These are phyloP conservation scores for Neofusicoccum sp. DNA, from an alignment of 2,329 filamentous ascomycete genomes.

Conservation along the genomic window DNA sequence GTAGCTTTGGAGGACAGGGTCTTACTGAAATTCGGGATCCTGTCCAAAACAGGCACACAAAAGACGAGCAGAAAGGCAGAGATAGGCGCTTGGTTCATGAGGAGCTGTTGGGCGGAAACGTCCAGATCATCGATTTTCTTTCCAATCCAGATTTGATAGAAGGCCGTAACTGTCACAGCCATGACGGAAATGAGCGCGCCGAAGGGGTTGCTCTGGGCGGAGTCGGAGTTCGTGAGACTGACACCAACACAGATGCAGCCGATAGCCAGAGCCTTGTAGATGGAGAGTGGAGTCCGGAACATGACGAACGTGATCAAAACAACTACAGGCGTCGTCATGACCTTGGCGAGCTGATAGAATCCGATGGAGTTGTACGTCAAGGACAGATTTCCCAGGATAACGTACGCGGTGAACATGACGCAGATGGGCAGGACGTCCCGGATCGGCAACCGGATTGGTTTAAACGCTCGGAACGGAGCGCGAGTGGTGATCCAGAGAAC, in stretches of 20 bases:
- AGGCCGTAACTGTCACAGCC: conserved; percentile 46
- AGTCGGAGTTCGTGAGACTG: conserved; percentile 43
- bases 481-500: conserved; percentile 44
- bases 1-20: too few species aligned
- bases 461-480: conserved; percentile 45
- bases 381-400: conserved; percentile 47
- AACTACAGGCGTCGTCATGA: conserved; percentile 49
- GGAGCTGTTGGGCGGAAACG: conserved; percentile 44
- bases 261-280: conserved; percentile 42
- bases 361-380: conserved; percentile 48
- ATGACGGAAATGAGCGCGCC: conserved; percentile 44
- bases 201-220: conserved; percentile 40
- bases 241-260: conserved; percentile 45
- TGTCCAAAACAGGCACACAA: conserved; percentile 46
- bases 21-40: conserved; percentile 34
- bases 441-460: conserved; percentile 43
- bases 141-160: conserved; percentile 51
- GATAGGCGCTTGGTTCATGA: conserved; percentile 48
- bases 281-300: conserved; percentile 43
- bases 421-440: conserved; percentile 47
- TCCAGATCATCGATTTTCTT: conserved; percentile 49
- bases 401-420: conserved; percentile 47
- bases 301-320: conserved; percentile 46
- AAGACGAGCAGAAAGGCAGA: conserved; percentile 45
- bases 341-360: conserved; percentile 50